Evolutionary conservation across 805 yeast species (phyloP).

Genomic region (Kluyveromyces siamensis): DNA sequence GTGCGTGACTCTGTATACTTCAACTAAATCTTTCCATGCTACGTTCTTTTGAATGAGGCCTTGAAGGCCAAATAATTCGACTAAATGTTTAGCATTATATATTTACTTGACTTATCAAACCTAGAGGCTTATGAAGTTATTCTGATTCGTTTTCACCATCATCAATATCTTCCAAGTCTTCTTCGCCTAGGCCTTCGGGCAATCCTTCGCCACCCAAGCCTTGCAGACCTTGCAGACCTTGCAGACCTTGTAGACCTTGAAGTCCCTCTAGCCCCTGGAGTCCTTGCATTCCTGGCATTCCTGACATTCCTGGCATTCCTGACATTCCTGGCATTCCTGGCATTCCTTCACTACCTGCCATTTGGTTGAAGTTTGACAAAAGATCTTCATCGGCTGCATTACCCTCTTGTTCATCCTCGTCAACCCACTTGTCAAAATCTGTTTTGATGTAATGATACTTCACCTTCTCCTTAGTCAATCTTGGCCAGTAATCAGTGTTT

Average conservation of each 20-base stretch:
- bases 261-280: neutral
- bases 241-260: neutral
- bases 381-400: conserved; percentile 29
- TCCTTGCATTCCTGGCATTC: neutral
- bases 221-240: conserved; percentile 2
- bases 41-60: neutral
- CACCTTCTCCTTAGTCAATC: conserved; percentile 79
- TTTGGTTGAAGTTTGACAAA: conserved; percentile 24
- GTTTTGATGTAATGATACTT: conserved; percentile 79
- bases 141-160: neutral
- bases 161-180: neutral
- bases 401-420: conserved; percentile 94
- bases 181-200: neutral
- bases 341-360: conserved; percentile 28
- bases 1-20: neutral
- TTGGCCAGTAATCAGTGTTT: conserved; percentile 85
- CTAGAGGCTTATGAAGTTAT: too few relatives aligned
- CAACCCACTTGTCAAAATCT: conserved; percentile 96
- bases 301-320: conserved; percentile 7
- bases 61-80: neutral
- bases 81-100: neutral
- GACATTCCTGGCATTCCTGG: conserved; percentile 32
- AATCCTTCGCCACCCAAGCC: neutral
- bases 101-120: neutral
- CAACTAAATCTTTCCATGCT: too few relatives aligned